Evolutionary conservation across 2,329 filamentous ascomycete species (phyloP).

Genomic region (Drechslera avenae): DNA sequence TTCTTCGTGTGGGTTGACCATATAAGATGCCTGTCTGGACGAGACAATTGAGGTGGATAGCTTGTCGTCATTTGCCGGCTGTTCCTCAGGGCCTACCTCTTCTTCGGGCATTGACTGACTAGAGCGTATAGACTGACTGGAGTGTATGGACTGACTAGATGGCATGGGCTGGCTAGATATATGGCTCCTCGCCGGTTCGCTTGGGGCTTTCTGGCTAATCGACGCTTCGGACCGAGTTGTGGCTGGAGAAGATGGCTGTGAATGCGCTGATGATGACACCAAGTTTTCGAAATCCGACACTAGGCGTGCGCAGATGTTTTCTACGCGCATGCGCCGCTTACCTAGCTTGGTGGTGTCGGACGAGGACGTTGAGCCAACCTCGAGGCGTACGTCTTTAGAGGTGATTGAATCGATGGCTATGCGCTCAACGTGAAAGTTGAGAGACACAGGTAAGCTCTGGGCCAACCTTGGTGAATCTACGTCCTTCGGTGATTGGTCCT

Average conservation of each 20-base stretch:
- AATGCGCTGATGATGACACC: slow-evolving; percentile 62
- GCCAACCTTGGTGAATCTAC: slow-evolving; percentile 58
- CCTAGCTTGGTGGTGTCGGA: slow-evolving; percentile 59
- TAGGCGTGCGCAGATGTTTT: slow-evolving; percentile 66
- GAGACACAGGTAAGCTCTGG: slow-evolving; percentile 61
- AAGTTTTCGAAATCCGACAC: slow-evolving; percentile 72
- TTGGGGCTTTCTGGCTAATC: slow-evolving; percentile 21
- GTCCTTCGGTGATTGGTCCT: slow-evolving; percentile 56
- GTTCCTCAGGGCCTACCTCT: background rate
- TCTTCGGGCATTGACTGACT: background rate
- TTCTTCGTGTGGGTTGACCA: slow-evolving; percentile 3
- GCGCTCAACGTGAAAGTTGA: slow-evolving; percentile 68
- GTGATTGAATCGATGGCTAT: slow-evolving; percentile 69
- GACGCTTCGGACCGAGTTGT: slow-evolving; percentile 53
- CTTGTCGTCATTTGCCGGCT: background rate
- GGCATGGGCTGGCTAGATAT: slow-evolving; percentile 6
- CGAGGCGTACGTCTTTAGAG: slow-evolving; percentile 30
- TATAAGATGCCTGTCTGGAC: slow-evolving; percentile 3
- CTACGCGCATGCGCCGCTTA: slow-evolving; percentile 68
- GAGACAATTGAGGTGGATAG: slow-evolving; percentile 1
- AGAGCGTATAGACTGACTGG: background rate
- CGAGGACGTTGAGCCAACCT: slow-evolving; percentile 21
- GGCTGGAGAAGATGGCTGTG: slow-evolving; percentile 64
- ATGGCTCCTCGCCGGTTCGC: slow-evolving; percentile 26
- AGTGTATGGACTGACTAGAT: background rate